Conservation (phyloP, 1,284 basidiomycete genomes). For the Moniliophthora roreri region DNA sequence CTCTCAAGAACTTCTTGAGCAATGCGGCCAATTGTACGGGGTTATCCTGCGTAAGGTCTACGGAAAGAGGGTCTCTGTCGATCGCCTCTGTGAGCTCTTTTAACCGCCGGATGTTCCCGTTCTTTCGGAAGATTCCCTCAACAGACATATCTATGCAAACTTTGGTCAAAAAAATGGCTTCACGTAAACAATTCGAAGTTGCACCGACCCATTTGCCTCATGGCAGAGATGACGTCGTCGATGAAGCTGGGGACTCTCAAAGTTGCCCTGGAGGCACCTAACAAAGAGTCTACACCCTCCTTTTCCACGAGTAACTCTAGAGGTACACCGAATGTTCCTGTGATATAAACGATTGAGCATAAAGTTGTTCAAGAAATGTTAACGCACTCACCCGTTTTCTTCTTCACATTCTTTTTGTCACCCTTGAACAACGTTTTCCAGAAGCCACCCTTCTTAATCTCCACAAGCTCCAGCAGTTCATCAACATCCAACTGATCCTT, state of each 20-base stretch:
- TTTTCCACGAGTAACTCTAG: slow-evolving; percentile 94
- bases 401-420: slow-evolving; percentile 88
- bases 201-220: slow-evolving; percentile 96
- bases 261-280: slow-evolving; percentile 85
- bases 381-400: slow-evolving; percentile 70
- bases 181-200: slow-evolving; percentile 5
- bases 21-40: slow-evolving; percentile 96
- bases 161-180: slow-evolving; percentile 8
- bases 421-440: slow-evolving; percentile 91
- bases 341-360: background rate
- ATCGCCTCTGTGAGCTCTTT: slow-evolving; percentile 91
- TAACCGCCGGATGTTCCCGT: slow-evolving; percentile 93
- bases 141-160: slow-evolving; percentile 89
- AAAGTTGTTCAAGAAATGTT: slow-evolving; percentile 26
- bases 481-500: slow-evolving; percentile 87
- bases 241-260: slow-evolving; percentile 95
- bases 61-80: slow-evolving; percentile 87
- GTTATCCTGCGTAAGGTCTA: slow-evolving; percentile 93
- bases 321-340: slow-evolving; percentile 88
- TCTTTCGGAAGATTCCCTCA: slow-evolving; percentile 98
- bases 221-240: slow-evolving; percentile 96
- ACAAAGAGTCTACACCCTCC: slow-evolving; percentile 91
- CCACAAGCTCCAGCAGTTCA: slow-evolving; percentile 91
- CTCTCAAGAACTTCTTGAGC: slow-evolving; percentile 95
- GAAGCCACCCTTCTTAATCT: slow-evolving; percentile 91